Base-by-base conservation (phyloP, 148 eudicot species). In the Limonium bicolor region DNA sequence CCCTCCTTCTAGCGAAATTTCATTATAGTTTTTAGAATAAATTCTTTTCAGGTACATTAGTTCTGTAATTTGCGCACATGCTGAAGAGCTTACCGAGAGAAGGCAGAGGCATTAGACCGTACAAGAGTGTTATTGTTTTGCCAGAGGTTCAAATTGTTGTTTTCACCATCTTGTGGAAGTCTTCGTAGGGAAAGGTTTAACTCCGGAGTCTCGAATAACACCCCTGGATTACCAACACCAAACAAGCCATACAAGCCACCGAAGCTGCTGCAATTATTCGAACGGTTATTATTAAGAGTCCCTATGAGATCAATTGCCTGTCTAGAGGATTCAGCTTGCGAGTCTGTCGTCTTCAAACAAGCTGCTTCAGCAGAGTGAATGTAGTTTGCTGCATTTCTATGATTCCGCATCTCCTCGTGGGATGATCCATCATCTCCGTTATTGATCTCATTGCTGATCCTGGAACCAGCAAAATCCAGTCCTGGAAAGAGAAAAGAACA, bases 251-350 rank as follows among this genome's bases (percentile, higher is more conserved):
- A 48, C 17, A 62, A 42, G 48, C 42, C 45, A 49, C 25, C 40
- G 12, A 55, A 20, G 37, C 40, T 51, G 46, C 46, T 60, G 22
- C 62, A 56, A 56, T 53, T 64, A 57, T 56, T 67, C n/a, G n/a
- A n/a, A 48, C 46, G 60, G 22, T 64, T 58, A 56, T 53, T 64
- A 57, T 56, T 67, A 40, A 90, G 69, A 48, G 87, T 58, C 60
- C 87, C 97, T 50, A 84, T 80, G 51, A 88, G 69, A 54, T 90
- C 86, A 41, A 80, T 71, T 39, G 84, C 85, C 60, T 72, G 77
- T 61, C 55, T 66, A n/a, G 66, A 63, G 46, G 72, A 43, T 50
- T 61, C 54, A 31, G 40, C 55, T 31, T 13, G 27, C 24, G 11
- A 31, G 28, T 22, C 59, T 14, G 25, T 38, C 27, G 33, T 54